Percentiles rank a stretch among this genome's conserved stretches.
phyloP scores from a whole-genome alignment of 257 asterid species.

The Solanum pinnatisectum region DNA sequence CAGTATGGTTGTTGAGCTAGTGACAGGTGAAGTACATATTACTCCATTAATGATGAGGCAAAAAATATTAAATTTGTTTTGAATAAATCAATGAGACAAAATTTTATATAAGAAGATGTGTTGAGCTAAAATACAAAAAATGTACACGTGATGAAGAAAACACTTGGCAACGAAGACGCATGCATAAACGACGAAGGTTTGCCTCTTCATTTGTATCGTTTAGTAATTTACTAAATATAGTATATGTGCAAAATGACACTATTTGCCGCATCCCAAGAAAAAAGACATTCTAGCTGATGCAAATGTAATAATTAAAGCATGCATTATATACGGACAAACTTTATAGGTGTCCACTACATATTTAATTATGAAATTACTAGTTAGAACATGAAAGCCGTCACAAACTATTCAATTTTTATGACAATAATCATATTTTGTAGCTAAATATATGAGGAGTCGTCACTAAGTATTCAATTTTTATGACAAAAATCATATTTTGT shows the following conservation, averaged over 20 bases:
- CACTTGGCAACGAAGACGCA: background rate
- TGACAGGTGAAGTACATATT: background rate
- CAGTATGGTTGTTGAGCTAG: background rate
- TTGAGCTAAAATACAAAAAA: background rate
- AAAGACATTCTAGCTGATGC: background rate
- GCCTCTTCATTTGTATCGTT: background rate
- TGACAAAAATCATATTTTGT: background rate
- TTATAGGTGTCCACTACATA: background rate
- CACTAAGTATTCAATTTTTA: too few species aligned
- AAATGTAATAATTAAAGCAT: background rate
- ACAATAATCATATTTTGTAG: background rate
- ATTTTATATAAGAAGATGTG: background rate
- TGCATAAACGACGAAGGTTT: background rate
- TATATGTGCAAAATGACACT: background rate
- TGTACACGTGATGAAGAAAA: background rate
- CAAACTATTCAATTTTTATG: too few species aligned
- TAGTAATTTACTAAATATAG: background rate
- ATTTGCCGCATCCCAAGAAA: background rate
- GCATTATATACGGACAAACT: background rate
- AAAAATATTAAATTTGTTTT: background rate
- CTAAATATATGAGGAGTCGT: too few species aligned
- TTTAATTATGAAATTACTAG: too few species aligned
- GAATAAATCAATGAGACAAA: background rate
- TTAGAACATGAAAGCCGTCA: background rate
- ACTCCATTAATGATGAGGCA: background rate